Conservation (phyloP, 306 rosid genomes). For the Herpetospermum pedunculosum region DNA sequence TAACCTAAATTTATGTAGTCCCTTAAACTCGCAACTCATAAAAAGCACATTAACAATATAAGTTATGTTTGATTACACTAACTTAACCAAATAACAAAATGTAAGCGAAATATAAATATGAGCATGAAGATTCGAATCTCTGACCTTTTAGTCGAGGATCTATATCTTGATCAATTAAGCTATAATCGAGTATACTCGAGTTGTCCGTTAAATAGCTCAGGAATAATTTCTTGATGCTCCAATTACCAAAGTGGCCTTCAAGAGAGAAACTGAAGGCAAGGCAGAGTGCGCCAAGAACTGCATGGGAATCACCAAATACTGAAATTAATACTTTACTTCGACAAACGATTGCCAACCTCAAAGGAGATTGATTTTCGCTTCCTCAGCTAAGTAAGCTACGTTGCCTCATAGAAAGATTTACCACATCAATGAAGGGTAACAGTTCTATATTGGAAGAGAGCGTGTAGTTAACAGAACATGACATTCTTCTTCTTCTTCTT, state of each 20-base stretch:
- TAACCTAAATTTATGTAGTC: too few species aligned
- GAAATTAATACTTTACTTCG: neutral
- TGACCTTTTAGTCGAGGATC: neutral
- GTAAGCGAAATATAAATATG: too few species aligned
- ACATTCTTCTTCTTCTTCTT: neutral
- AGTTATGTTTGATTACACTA: too few species aligned
- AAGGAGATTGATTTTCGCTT: neutral
- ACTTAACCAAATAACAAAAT: too few species aligned
- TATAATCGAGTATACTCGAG: too few species aligned
- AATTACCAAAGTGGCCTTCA: neutral
- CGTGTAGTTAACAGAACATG: neutral
- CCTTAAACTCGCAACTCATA: neutral
- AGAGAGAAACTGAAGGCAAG: neutral
- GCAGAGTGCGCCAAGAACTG: neutral
- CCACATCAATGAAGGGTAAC: neutral
- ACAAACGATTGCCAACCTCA: neutral
- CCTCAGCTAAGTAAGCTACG: neutral
- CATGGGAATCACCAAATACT: neutral
- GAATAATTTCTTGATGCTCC: too few species aligned
- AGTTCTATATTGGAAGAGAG: neutral
- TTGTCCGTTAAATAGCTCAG: too few species aligned
- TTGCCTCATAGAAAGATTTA: neutral
- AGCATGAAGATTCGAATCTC: too few species aligned
- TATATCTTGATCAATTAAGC: neutral
- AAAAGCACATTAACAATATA: neutral